Evolutionary conservation across 2,329 filamentous ascomycete species (phyloP), one percentile per base, ranked within the genome.

Genomic region (Lasiodiplodia hormozganensis): DNA sequence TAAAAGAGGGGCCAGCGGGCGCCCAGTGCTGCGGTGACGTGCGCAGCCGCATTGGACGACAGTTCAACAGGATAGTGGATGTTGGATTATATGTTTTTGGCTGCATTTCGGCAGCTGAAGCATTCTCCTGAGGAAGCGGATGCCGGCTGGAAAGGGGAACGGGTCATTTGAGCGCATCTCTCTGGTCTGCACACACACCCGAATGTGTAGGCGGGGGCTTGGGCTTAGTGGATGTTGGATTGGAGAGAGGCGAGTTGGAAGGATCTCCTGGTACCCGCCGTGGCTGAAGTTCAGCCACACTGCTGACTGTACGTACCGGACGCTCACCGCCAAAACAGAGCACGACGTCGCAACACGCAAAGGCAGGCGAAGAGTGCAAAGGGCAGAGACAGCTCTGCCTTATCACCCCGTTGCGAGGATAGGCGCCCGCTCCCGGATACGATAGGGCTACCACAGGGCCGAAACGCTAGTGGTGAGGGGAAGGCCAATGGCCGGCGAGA

Each of bases 361-460:
- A 28, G 40, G 40, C 23, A 23, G 5, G 4, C 5, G 8, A 7
- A 14, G 47, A 34, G 4, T 11, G 31, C 56, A 40, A 47, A 38
- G 18, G 56, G 36, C n/a, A 47, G 56, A 10, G 21, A 18, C 54
- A 57, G 34, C 31, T n/a, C 54, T 31, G 31, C 36, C 36, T 43
- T 64, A 49, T 64, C 47, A 31, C 12, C 11, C 10, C 25, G 47
- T 52, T 64, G 36, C 58, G 47, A 43, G 31, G 40, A 56, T 56
- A 56, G 53, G 53, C 53, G 53, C 53, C 53, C 18, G 25, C 16
- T 28, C 25, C 40, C 58, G 40, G 47, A 62, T 51, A 62, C 40
- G 58, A 62, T 62, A 62, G 58, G 58, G 58, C 58, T 58, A 56
- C 53, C 34, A 34, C 18, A 36, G 54, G n/a, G 14, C 31, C 51